Conservation (phyloP, 306 rosid species). For the Chamaecrista fasciculata region DNA sequence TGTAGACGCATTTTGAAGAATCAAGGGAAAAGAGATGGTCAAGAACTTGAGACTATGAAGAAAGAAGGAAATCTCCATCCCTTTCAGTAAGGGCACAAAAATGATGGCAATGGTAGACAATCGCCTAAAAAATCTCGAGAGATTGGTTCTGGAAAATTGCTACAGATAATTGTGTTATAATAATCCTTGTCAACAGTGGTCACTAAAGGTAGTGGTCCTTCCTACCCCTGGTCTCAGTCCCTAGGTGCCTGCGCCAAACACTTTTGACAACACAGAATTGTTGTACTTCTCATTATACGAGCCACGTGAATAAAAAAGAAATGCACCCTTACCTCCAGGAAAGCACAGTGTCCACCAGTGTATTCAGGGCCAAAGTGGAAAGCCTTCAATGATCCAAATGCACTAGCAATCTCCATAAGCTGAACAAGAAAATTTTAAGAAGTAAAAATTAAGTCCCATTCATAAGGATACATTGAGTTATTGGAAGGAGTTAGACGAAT, state of each 20-base stretch:
- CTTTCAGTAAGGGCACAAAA: constrained; percentile 52
- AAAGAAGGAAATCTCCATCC: constrained; percentile 51
- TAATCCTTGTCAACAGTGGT: background rate
- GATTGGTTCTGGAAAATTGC: constrained; percentile 48
- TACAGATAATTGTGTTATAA: background rate
- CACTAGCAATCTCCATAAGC: constrained; percentile 80
- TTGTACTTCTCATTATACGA: background rate
- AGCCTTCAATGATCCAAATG: constrained; percentile 87
- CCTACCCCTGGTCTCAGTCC: background rate
- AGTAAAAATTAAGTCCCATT: background rate
- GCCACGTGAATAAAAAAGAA: constrained; percentile 6
- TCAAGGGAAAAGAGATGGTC: constrained; percentile 56
- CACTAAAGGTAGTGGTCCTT: background rate
- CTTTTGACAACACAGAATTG: background rate
- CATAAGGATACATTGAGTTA: background rate
- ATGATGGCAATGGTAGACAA: constrained; percentile 42
- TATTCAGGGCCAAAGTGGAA: constrained; percentile 61
- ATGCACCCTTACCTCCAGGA: constrained; percentile 70
- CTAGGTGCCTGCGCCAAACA: background rate
- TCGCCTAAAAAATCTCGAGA: constrained; percentile 38
- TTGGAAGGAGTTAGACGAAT: background rate
- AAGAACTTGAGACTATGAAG: constrained; percentile 55
- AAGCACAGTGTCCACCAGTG: constrained; percentile 56
- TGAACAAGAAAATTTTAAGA: constrained; percentile 33
- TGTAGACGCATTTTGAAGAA: constrained; percentile 51